Evolutionary conservation across 2,329 filamentous ascomycete genomes (phyloP).

Genomic region (Coniochaeta sp.): DNA sequence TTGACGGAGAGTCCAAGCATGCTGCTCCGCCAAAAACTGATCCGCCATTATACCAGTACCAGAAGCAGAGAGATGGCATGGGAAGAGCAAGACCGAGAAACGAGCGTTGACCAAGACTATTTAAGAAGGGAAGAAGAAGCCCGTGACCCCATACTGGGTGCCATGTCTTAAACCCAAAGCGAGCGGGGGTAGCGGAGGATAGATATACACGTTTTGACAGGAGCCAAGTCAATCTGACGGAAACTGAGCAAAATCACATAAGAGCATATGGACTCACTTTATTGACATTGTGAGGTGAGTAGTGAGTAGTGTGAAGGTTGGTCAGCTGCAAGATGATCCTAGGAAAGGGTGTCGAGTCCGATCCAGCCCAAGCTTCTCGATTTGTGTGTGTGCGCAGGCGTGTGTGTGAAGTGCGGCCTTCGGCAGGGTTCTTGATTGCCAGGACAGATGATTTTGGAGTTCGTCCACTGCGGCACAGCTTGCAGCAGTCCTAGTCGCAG

Average conservation of each 20-base stretch:
- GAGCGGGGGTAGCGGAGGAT: background rate
- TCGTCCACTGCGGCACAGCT: constrained; percentile 24
- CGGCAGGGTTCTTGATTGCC: background rate
- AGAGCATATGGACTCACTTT: constrained; percentile 21
- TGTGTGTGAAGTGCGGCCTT: background rate
- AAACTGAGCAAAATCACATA: constrained; percentile 5
- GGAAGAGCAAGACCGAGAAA: background rate
- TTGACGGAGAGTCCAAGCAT: constrained; percentile 33
- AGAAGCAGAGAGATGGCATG: background rate
- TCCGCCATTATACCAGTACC: background rate
- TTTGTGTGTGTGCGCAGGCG: constrained; percentile 19
- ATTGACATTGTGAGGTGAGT: constrained; percentile 29
- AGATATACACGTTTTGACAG: background rate
- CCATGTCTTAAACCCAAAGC: background rate
- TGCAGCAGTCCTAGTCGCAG: constrained; percentile 17
- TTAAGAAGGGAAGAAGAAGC: background rate
- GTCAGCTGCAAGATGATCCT: constrained; percentile 18
- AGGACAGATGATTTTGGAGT: constrained; percentile 2
- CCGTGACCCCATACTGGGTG: background rate
- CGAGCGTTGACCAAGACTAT: background rate
- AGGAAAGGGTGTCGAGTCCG: constrained; percentile 18
- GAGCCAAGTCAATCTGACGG: background rate
- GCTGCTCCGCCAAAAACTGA: constrained; percentile 20
- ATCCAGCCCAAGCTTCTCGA: constrained; percentile 21
- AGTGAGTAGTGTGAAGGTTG: constrained; percentile 17